phyloP scores from a whole-genome alignment of 176 grass and related monocot species.

The Musa beccarii region DNA sequence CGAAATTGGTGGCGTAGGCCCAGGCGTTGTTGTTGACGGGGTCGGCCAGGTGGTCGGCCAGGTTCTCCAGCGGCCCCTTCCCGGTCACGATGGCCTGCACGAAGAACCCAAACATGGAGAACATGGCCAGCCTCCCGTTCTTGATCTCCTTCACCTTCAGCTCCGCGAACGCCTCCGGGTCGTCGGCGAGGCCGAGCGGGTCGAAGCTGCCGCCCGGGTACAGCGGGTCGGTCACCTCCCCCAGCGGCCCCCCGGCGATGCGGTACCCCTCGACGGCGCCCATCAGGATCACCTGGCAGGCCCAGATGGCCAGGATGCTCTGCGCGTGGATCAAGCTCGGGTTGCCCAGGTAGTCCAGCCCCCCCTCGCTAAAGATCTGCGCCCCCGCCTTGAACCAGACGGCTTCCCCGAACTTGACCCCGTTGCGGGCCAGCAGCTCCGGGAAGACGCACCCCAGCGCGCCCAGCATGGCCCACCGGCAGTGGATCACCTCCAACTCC shows the following conservation, averaged over 20 bases:
- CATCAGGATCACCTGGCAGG: conserved; percentile 73
- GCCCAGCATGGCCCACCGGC: conserved; percentile 83
- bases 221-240: conserved; percentile 69
- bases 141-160: conserved; percentile 95
- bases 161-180: conserved; percentile 75
- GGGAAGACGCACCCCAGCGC: conserved; percentile 86
- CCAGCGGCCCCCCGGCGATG: conserved; percentile 68
- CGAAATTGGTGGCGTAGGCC: conserved; percentile 96
- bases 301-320: conserved; percentile 92
- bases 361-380: conserved; percentile 87
- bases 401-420: conserved; percentile 79
- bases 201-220: conserved; percentile 89
- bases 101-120: conserved; percentile 97
- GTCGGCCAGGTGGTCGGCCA: conserved; percentile 83
- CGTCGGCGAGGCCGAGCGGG: conserved; percentile 69
- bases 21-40: conserved; percentile 97
- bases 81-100: conserved; percentile 90
- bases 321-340: conserved; percentile 76
- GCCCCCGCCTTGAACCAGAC: conserved; percentile 91
- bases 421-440: conserved; percentile 73
- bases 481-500: conserved; percentile 79
- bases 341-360: conserved; percentile 88
- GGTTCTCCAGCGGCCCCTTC: conserved; percentile 86
- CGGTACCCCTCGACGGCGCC: conserved; percentile 89
- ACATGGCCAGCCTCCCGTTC: conserved; percentile 84